Conservation (phyloP, 2,329 filamentous ascomycete species). For the Clonostachys rhizophaga region DNA sequence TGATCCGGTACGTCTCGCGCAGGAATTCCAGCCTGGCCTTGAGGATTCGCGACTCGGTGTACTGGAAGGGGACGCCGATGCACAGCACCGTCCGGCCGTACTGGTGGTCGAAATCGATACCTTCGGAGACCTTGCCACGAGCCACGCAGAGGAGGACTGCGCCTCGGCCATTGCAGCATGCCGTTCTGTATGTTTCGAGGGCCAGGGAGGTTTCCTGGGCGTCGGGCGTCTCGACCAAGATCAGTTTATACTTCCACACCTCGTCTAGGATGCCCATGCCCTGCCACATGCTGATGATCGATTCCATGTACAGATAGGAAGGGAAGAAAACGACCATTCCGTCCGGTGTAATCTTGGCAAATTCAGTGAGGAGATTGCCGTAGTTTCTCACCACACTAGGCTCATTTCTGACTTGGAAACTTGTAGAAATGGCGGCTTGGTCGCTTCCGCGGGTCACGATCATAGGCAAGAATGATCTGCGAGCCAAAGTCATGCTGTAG, state of each 20-base stretch:
- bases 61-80: slow-evolving; percentile 97
- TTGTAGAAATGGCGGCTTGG: slow-evolving; percentile 86
- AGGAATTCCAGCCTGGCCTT: slow-evolving; percentile 94
- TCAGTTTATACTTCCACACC: slow-evolving; percentile 98
- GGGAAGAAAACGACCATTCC: slow-evolving; percentile 99
- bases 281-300: slow-evolving; percentile 98
- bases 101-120: slow-evolving; percentile 98
- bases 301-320: slow-evolving; percentile 98
- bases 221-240: slow-evolving; percentile 95
- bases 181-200: slow-evolving; percentile 93
- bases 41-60: slow-evolving; percentile 94
- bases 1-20: slow-evolving; percentile 94
- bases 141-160: slow-evolving; percentile 93
- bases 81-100: slow-evolving; percentile 94
- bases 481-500: slow-evolving; percentile 92
- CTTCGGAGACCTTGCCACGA: slow-evolving; percentile 93
- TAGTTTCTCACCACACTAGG: slow-evolving; percentile 97
- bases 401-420: slow-evolving; percentile 93
- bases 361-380: slow-evolving; percentile 87
- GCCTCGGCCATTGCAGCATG: slow-evolving; percentile 93
- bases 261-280: slow-evolving; percentile 96
- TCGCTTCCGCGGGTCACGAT: slow-evolving; percentile 94
- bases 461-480: slow-evolving; percentile 95
- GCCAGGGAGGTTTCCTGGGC: slow-evolving; percentile 95
- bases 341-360: slow-evolving; percentile 92